Conservation (phyloP, 768 basidiomycete species). For the Sutorius australiensis region DNA sequence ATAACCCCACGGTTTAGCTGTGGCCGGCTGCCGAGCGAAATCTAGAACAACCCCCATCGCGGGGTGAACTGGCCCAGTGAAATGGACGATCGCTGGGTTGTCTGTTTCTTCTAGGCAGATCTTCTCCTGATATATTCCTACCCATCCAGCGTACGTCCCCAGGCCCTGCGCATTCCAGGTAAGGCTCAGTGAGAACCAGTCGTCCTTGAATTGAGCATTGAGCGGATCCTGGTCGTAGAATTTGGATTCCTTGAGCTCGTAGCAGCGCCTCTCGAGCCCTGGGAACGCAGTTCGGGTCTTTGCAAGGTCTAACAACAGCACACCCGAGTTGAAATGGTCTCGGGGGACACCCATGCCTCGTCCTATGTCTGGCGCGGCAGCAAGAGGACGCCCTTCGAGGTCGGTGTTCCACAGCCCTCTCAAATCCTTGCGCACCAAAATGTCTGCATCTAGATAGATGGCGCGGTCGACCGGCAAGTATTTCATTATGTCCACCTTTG, state of each 20-base stretch:
- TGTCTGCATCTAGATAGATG: neutral
- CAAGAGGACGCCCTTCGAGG: neutral
- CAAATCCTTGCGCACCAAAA: neutral
- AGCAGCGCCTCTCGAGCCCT: neutral
- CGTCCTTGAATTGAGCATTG: neutral
- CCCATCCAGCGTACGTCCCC: neutral
- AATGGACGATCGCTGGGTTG: neutral
- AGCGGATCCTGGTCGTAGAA: neutral
- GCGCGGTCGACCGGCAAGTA: neutral
- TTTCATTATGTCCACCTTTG: neutral
- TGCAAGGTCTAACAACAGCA: neutral
- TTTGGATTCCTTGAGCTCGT: neutral
- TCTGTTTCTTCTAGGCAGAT: neutral
- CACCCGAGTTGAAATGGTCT: neutral
- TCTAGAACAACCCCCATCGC: neutral
- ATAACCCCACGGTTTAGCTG: slow-evolving; percentile 54
- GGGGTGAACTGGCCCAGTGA: neutral
- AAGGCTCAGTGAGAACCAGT: neutral
- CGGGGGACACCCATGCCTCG: neutral
- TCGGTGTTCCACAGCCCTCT: neutral
- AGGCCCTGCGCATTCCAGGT: neutral
- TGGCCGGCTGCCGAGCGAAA: neutral
- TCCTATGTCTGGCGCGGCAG: neutral
- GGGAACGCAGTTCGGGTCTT: neutral
- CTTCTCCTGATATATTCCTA: neutral